Conservation (phyloP, 2,329 filamentous ascomycete genomes). For the Penicillium sp. region DNA sequence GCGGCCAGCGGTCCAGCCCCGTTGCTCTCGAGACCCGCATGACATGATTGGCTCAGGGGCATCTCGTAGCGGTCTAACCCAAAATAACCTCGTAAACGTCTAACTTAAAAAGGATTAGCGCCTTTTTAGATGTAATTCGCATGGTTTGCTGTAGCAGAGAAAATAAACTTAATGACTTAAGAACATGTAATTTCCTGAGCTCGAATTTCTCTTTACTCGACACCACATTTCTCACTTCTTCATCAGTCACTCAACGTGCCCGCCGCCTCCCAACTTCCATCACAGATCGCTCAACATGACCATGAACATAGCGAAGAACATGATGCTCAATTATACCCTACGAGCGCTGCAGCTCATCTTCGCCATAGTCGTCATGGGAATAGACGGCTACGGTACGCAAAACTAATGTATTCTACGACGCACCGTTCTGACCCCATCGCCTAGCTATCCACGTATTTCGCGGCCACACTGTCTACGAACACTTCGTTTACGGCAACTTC, state of each 20-base stretch:
- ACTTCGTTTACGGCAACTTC: neutral
- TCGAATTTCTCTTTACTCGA: neutral
- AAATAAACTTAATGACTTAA: too few relatives aligned
- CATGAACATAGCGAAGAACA: neutral
- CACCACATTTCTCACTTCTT: neutral
- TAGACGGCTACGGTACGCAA: slow-evolving; percentile 8
- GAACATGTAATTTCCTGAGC: neutral
- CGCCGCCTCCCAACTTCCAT: neutral
- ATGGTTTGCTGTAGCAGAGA: too few relatives aligned
- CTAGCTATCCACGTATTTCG: slow-evolving; percentile 10
- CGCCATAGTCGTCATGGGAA: slow-evolving; percentile 7
- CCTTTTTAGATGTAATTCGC: neutral
- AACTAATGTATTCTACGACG: slow-evolving; percentile 1
- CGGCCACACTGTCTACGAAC: slow-evolving; percentile 7
- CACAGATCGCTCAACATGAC: neutral
- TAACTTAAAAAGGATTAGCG: neutral
- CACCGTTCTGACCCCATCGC: slow-evolving; percentile 1
- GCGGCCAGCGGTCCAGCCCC: neutral
- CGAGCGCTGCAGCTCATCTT: slow-evolving; percentile 5
- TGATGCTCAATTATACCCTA: neutral
- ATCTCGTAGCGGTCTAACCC: neutral
- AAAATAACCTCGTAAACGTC: neutral
- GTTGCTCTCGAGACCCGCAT: neutral
- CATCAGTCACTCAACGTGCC: neutral
- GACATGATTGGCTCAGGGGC: neutral